These are phyloP conservation scores for Cubamyces lactineus DNA, from an alignment of 768 basidiomycete species.

Conservation along the genomic window DNA sequence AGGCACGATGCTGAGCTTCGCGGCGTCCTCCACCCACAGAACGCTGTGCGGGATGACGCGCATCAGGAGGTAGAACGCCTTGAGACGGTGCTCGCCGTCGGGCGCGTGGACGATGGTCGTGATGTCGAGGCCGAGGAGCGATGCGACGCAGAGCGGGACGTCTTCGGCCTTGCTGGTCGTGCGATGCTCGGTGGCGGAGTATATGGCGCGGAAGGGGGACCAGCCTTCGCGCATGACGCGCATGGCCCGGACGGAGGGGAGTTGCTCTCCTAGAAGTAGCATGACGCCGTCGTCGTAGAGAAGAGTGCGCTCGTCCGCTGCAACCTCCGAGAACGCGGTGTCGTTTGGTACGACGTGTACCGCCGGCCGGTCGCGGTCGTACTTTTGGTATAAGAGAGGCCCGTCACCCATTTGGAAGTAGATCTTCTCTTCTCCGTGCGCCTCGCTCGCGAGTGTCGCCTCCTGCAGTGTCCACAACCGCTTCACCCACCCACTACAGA, in stretches of 20 bases:
- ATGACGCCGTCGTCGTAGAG: neutral
- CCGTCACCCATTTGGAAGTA: slow-evolving; percentile 17
- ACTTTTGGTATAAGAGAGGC: neutral
- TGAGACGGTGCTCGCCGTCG: neutral
- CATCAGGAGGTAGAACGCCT: slow-evolving; percentile 1
- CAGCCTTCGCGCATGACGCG: neutral
- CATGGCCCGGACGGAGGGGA: slow-evolving; percentile 5
- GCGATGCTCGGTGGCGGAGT: slow-evolving; percentile 8
- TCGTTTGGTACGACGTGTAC: neutral
- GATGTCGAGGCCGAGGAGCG: slow-evolving; percentile 9
- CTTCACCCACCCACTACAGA: slow-evolving; percentile 17
- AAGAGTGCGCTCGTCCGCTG: neutral
- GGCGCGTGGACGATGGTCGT: neutral
- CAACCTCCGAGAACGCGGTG: neutral
- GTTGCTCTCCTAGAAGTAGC: neutral
- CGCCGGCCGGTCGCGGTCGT: neutral
- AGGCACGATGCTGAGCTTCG: neutral
- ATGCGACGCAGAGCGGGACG: slow-evolving; percentile 9
- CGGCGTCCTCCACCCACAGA: neutral
- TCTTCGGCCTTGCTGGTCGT: slow-evolving; percentile 17
- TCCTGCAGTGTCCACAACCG: slow-evolving; percentile 17
- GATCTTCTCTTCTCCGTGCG: slow-evolving; percentile 1
- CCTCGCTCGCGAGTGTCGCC: slow-evolving; percentile 6
- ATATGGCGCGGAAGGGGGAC: neutral
- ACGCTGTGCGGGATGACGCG: slow-evolving; percentile 3